These are phyloP conservation scores for Citrullus amarus DNA, from an alignment of 306 rosid species.

Conservation along the genomic window DNA sequence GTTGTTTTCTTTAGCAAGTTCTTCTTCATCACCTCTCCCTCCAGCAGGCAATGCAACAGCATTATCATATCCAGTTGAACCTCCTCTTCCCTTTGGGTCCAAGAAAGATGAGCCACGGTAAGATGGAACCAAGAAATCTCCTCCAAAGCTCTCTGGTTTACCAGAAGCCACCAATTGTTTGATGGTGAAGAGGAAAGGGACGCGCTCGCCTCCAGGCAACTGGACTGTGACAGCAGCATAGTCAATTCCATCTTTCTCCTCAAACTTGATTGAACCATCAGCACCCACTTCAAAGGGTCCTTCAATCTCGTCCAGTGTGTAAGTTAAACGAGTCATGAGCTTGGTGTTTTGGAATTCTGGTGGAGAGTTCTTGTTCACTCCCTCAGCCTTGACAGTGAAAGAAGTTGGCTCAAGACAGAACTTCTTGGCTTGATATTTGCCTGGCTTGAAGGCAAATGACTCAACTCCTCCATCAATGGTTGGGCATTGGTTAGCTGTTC, in stretches of 20 bases:
- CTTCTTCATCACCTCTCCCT: conserved; percentile 96
- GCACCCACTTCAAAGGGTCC: conserved; percentile 77
- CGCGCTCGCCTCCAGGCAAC: conserved; percentile 89
- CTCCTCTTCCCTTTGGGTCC: conserved; percentile 99
- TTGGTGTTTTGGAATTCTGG: conserved; percentile 83
- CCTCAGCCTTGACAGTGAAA: conserved; percentile 88
- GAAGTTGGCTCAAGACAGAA: conserved; percentile 87
- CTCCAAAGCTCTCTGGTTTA: conserved; percentile 55
- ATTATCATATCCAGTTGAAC: conserved; percentile 76
- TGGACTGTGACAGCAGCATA: conserved; percentile 87
- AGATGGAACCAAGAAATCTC: conserved; percentile 71
- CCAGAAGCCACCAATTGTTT: conserved; percentile 89
- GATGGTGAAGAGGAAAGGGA: conserved; percentile 91
- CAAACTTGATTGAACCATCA: conserved; percentile 66
- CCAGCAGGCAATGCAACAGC: conserved; percentile 89
- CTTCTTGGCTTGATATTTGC: conserved; percentile 75
- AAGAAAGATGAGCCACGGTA: conserved; percentile 90
- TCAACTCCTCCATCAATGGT: conserved; percentile 79
- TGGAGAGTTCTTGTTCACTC: conserved; percentile 74
- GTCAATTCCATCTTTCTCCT: conserved; percentile 86
- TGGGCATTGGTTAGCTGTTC: conserved; percentile 97
- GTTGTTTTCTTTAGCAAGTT: conserved; percentile 64
- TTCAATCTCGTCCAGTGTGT: conserved; percentile 90
- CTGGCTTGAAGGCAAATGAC: conserved; percentile 61
- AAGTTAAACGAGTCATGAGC: conserved; percentile 96